Conservation (phyloP, 768 basidiomycete species). For the Podaxis pistillaris region DNA sequence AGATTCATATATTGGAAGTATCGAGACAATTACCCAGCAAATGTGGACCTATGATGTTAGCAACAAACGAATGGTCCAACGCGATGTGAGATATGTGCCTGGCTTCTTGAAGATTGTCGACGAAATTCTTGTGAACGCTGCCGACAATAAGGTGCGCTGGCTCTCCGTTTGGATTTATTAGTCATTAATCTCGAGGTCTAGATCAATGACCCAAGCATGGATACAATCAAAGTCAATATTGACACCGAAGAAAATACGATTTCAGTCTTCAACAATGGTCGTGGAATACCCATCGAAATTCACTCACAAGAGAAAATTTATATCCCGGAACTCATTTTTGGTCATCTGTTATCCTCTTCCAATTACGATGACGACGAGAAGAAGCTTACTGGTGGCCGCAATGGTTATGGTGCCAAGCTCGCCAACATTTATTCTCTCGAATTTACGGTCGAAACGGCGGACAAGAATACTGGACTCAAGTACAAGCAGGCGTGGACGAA, state of each 20-base stretch:
- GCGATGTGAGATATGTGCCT: constrained; percentile 88
- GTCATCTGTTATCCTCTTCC: constrained; percentile 88
- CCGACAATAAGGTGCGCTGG: constrained; percentile 88
- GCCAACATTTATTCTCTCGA: constrained; percentile 98
- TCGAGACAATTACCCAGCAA: constrained; percentile 79
- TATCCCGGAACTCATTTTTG: constrained; percentile 97
- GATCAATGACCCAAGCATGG: constrained; percentile 94
- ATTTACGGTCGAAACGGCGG: constrained; percentile 95
- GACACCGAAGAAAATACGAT: constrained; percentile 83
- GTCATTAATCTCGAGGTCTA: constrained; percentile 27
- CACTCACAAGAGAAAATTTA: constrained; percentile 91
- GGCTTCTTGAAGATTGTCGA: constrained; percentile 99
- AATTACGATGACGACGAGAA: constrained; percentile 99
- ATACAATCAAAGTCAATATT: constrained; percentile 84
- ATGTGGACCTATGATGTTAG: constrained; percentile 96
- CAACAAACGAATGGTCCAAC: constrained; percentile 77
- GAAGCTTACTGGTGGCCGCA: constrained; percentile 97
- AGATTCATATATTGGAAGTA: constrained; percentile 95
- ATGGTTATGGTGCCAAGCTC: constrained; percentile 97
- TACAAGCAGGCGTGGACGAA: constrained; percentile 94
- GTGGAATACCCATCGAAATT: constrained; percentile 95
- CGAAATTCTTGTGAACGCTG: constrained; percentile 98
- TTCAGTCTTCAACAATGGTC: constrained; percentile 93
- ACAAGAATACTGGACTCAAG: constrained; percentile 81
- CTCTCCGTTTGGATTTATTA: not conserved